Evolutionary conservation across 1,139 yeast species (phyloP).

Genomic region (Yamadazyma kanchanaburiensis): DNA sequence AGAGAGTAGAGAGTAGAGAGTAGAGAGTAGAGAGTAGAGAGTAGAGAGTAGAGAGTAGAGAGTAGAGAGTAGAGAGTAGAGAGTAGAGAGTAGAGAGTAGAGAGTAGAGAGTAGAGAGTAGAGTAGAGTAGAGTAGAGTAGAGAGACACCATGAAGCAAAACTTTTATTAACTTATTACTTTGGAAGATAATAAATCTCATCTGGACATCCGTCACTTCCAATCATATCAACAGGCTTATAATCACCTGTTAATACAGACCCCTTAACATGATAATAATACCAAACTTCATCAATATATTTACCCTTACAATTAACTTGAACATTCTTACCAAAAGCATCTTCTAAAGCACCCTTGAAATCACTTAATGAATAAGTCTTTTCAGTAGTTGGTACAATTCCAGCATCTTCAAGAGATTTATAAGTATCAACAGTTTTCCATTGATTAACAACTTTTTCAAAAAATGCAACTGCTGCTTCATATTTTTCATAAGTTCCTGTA

Average conservation of each 20-base stretch:
- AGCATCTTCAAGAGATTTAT: conserved; percentile 27
- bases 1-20: too few species aligned
- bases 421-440: conserved; percentile 34
- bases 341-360: conserved; percentile 30
- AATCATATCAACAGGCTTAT: conserved; percentile 25
- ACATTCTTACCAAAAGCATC: conserved; percentile 28
- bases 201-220: conserved; percentile 24
- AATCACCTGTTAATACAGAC: conserved; percentile 32
- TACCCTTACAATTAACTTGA: conserved; percentile 32
- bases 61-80: too few species aligned
- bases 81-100: too few species aligned
- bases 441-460: conserved; percentile 33
- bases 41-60: too few species aligned
- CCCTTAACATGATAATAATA: conserved; percentile 37
- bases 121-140: too few species aligned
- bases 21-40: too few species aligned
- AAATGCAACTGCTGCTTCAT: conserved; percentile 32
- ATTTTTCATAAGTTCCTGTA: conserved; percentile 24
- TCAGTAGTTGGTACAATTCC: conserved; percentile 33
- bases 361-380: conserved; percentile 26
- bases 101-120: neutral
- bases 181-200: conserved; percentile 33
- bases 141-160: neutral
- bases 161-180: conserved; percentile 10
- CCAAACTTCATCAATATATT: conserved; percentile 37